Base-by-base conservation (phyloP, 805 yeast species). In the Candida xyloterini region DNA sequence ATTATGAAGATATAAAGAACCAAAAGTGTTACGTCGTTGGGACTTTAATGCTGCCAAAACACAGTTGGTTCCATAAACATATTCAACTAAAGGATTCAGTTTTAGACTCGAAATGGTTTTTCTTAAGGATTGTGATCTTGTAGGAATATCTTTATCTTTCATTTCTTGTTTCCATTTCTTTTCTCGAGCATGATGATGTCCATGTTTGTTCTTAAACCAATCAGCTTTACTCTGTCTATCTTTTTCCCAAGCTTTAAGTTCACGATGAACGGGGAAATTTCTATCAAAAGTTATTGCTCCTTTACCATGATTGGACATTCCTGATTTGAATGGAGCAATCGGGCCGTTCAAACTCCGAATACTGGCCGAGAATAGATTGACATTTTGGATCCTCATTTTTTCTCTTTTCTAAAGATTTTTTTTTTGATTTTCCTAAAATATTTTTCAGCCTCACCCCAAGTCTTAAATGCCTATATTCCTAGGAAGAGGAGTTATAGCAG, bases 41-140 rank as follows among this genome's bases (percentile, higher is more conserved):
- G 81, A 73, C 15, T 63, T 57, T 42, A 89, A 64, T 0, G 88
- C 95, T 1, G 95, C 82, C 11, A 71, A 48, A 2, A 89, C 91
- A 0, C 95, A 66, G 40, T 84, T 81, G 0, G 82, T 78, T 7
- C 96, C 96, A 55, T 73, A 87, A 3, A 88, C 62, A 55, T 81
- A 82, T 54, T 88, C 95, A 34, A 72, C 60, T 25, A 78, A 55
- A 0, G 84, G 81, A 38, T 73, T 71, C 7, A 45, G 22, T 26
- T 48, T 50, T 10, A 53, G 41, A 15, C 45, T 27, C 7, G 38
- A 38, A 3, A 60, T 23, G 1, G 51, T 40, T 10, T 42, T 26
- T 23, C 46, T 48, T 33, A 52, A 15, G 8, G 34, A 14, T 20
- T 36, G 33, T 7, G 43, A 21, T 9, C 32, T 38, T 6, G 42